Evolutionary conservation across 768 basidiomycete genomes (phyloP), one percentile per base, ranked within the genome.

Genomic region (Cystobasidium onofrii): DNA sequence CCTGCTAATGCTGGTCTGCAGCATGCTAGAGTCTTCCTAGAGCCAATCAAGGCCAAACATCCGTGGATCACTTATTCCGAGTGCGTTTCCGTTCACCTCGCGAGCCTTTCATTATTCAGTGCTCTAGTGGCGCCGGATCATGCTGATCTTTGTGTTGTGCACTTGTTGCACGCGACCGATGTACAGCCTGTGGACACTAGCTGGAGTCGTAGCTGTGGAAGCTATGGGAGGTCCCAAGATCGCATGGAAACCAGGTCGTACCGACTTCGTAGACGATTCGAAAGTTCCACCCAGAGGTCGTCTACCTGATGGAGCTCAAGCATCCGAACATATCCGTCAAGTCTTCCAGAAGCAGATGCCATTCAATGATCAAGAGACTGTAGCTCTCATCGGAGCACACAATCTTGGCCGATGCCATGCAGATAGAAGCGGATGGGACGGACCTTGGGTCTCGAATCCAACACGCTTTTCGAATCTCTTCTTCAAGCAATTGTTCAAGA

Each of bases 341-440:
- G 69, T 55, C 12, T 94, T 81, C 93, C 93, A 84, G 87, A 90
- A 83, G 25, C 89, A 91, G 79, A 93, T 93, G 92, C 92, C 88
- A 64, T 95, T 97, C 85, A 90, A 92, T 80, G 95, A 99, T 82
- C 92, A 91, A 82, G 95, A 98, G 83, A 97, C 97, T 62, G 78
- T 79, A 46, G 80, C 80, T 23, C 89, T 97, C 76, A 86, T 87
- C 27, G 95, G 95, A 75, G 93, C 91, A 41, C 95, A 99, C 80
- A 92, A 92, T 74, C 87, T 99, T 57, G 95, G 96, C 27, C 90
- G 69, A 34, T 95, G 92, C 85, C 95, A 99, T 84, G 72, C 84
- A 73, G 86, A 90, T 82, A 87, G 91, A 67, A 90, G 88, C 73
- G 90, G 90, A 50, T 94, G 88, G 80, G 88, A 90, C n/a, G 7